phyloP scores from a whole-genome alignment of 306 rosid genomes.

The Dalbergia cochinchinensis region DNA sequence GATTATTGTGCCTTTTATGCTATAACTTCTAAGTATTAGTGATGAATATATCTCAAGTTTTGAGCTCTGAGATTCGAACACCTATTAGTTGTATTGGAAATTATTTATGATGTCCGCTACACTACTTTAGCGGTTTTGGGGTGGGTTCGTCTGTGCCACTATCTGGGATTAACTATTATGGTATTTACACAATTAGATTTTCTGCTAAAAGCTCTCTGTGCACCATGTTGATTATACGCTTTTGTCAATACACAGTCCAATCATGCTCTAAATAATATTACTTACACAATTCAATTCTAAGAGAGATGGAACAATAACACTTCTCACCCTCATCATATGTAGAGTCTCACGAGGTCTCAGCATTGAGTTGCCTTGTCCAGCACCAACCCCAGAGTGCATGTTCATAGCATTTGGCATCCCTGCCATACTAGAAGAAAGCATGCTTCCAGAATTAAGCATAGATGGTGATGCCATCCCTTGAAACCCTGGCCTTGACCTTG shows the following conservation, averaged over 20 bases:
- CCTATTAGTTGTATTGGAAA: too few species aligned
- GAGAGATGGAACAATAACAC: slow-evolving; percentile 19
- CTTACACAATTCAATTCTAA: slow-evolving; percentile 10
- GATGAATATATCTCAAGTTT: too few species aligned
- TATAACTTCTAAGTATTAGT: too few species aligned
- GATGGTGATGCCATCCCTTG: slow-evolving; percentile 82
- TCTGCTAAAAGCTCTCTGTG: not conserved
- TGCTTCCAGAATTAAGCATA: slow-evolving; percentile 75
- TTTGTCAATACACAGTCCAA: not conserved
- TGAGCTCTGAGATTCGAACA: too few species aligned
- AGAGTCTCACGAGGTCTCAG: slow-evolving; percentile 79
- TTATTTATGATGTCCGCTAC: too few species aligned
- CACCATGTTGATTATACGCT: not conserved
- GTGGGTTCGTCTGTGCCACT: too few species aligned
- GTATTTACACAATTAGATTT: not conserved
- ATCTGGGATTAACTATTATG: too few species aligned
- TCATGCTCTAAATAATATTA: slow-evolving; percentile 5
- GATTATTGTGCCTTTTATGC: too few species aligned
- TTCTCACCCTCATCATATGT: slow-evolving; percentile 91
- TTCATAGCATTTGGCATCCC: slow-evolving; percentile 83
- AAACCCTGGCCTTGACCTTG: slow-evolving; percentile 85
- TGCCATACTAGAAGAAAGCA: slow-evolving; percentile 82
- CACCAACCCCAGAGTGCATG: slow-evolving; percentile 83
- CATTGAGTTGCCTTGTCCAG: slow-evolving; percentile 84
- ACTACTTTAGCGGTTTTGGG: too few species aligned